Evolutionary conservation across 2,329 filamentous ascomycete genomes (phyloP), one percentile per base, ranked within the genome.

Genomic region (Alternaria burnsii): DNA sequence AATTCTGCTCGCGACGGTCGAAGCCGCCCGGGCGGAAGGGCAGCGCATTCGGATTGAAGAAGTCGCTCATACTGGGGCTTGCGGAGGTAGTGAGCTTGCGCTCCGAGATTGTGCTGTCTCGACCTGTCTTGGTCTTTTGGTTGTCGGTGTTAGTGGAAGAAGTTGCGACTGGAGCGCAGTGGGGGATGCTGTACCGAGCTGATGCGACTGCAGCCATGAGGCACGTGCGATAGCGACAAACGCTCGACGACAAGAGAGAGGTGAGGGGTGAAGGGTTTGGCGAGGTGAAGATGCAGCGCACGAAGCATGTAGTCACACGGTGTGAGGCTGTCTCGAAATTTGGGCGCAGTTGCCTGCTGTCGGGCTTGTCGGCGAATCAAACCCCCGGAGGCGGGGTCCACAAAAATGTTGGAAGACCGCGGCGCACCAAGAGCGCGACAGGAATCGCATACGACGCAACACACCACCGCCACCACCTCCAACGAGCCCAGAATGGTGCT

Each of bases 401-500:
- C 53, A 58, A 55, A 69, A 69, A 69, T 66, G 62, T 62, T 18
- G 40, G 47, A 30, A 46, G 40, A 41, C 58, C 43, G 58, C 46
- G 56, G 40, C 46, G 32, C 6, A 30, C 10, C 28, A 30, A 46
- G 30, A 22, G 36, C 47, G 34, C 32, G 30, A 32, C 2, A 40
- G 32, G 32, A 10, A 38, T 22, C 5, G 2, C 38, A n/a, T 18
- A 22, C 40, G 20, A 12, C 32, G 1, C 9, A 8, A 34, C 14
- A 38, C 14, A 36, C 32, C 14, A 20, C 14, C 46, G 18, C 28
- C 38, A 34, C 32, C 32, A 14, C 32, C 11, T 11, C 11, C 30
- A 32, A 1, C 9, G 9, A 12, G 1, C 32, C 32, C 32, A 16
- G 14, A 41, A 79, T 79, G 75, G 71, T 73, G 20, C 75, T 80